Evolutionary conservation across 208 protist genomes (phyloP), one percentile per base, ranked within the genome.

Genomic region (Leishmania martiniquensis): DNA sequence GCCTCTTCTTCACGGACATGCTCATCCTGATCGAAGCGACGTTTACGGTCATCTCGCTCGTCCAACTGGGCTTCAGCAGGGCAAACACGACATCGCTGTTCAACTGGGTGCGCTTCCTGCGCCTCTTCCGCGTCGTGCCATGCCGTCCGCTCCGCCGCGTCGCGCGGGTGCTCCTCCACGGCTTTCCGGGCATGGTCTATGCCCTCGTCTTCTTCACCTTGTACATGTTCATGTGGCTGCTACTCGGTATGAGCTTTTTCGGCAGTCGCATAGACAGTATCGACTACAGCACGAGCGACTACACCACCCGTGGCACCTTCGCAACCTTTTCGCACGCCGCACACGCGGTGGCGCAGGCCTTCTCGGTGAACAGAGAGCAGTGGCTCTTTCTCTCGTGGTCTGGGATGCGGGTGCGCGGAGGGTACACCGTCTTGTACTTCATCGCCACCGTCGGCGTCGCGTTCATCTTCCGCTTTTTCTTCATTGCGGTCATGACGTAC

Each of bases 211-310:
- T 98, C 80, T 96, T 98, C 75, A 87, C 84, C n/a, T 59, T 97
- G 49, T 97, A 97, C 88, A 93, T 97, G 91, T 95, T 98, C 72
- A 96, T 97, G 91, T 95, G 91, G 91, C 79, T 96, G 71, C 77
- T 98, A 15, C 82, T 97, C 67, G 96, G 96, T 29, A 97, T 97
- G 94, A 93, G 91, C 83, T 95, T 98, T 60, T 97, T 98, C 67
- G 96, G 96, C 76, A 93, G 91, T 57, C 92, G 89, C 25, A 88
- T 89, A 37, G 87, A 83, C 49, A 81, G 75, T 82, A 78, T 94
- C 47, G 68, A 93, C 81, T 86, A 87, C 82, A 68, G 62, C 20
- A 79, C 73, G 68, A 78, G 82, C 57, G 82, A 76, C 68, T 82
- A 85, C 77, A 13, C 44, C 29, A 97, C 91, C 37, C 85, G 87